phyloP scores from a whole-genome alignment of 306 rosid genomes.

The Delonix regia region DNA sequence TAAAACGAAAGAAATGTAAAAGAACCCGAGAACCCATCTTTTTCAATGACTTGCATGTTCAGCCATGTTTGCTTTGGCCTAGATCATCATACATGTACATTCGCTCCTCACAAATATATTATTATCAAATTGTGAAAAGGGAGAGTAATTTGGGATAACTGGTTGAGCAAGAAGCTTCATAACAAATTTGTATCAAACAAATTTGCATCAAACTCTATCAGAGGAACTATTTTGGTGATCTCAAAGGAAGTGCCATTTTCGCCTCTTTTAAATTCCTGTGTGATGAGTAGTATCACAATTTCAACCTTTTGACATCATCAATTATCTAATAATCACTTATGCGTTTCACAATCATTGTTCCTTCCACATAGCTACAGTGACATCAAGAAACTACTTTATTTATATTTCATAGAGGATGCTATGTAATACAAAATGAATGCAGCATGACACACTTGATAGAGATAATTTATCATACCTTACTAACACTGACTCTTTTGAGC shows the following conservation, averaged over 20 bases:
- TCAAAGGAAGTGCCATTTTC: not conserved
- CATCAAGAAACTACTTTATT: constrained; percentile 29
- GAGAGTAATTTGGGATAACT: too few species aligned
- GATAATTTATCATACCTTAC: constrained; percentile 54
- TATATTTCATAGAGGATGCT: constrained; percentile 15
- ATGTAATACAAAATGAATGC: not conserved
- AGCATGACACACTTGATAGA: not conserved
- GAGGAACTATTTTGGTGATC: not conserved
- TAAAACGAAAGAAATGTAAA: not conserved
- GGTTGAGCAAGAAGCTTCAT: not conserved
- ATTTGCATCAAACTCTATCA: not conserved
- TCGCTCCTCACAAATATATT: not conserved
- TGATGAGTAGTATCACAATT: not conserved
- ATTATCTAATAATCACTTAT: not conserved
- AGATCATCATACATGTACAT: not conserved
- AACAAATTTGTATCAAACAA: too few species aligned
- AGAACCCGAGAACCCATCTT: not conserved
- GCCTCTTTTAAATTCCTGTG: not conserved
- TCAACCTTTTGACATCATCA: not conserved
- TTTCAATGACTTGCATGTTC: not conserved
- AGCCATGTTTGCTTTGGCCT: not conserved
- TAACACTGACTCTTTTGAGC: constrained; percentile 33
- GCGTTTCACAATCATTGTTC: not conserved
- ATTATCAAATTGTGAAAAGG: not conserved
- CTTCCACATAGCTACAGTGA: constrained; percentile 7